Percentiles rank a stretch among this genome's conserved stretches.
Evolutionary conservation across 352 stramenopile species (phyloP).

Genomic region (Pythium monospermum): DNA sequence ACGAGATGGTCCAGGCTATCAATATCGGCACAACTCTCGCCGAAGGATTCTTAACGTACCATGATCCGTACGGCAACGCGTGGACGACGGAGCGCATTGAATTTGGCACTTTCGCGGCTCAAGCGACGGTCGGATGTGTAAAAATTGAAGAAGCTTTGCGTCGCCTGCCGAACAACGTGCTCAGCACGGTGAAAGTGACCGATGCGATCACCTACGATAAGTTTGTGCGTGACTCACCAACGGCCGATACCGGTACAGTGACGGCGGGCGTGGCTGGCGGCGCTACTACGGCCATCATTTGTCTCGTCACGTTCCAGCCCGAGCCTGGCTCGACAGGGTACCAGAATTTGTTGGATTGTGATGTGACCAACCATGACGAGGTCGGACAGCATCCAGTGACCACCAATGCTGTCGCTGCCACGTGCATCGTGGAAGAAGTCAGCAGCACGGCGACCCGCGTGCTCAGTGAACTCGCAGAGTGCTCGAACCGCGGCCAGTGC

Average conservation of each 20-base stretch:
- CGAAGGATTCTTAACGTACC: constrained; percentile 52
- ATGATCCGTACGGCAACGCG: constrained; percentile 65
- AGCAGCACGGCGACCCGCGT: constrained; percentile 4
- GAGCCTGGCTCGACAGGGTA: constrained; percentile 51
- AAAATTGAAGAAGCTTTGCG: constrained; percentile 37
- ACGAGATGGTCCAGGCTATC: constrained; percentile 54
- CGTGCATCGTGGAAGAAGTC: constrained; percentile 35
- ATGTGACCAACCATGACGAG: constrained; percentile 28
- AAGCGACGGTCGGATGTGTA: constrained; percentile 16
- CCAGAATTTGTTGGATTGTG: constrained; percentile 51
- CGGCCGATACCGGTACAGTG: constrained; percentile 3
- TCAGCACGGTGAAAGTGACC: constrained; percentile 42
- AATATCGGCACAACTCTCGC: constrained; percentile 12
- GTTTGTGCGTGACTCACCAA: constrained; percentile 22
- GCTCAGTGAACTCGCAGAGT: constrained; percentile 50
- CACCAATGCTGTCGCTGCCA: background rate
- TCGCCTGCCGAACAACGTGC: constrained; percentile 57
- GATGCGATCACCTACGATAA: constrained; percentile 1
- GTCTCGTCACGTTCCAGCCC: constrained; percentile 40
- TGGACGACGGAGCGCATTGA: constrained; percentile 48
- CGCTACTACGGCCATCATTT: constrained; percentile 12
- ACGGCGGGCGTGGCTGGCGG: background rate
- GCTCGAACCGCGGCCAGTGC: constrained; percentile 54
- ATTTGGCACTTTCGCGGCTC: constrained; percentile 7
- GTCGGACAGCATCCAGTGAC: constrained; percentile 36